phyloP scores from a whole-genome alignment of 2,329 filamentous ascomycete genomes.

The Pyrenochaeta sp. region DNA sequence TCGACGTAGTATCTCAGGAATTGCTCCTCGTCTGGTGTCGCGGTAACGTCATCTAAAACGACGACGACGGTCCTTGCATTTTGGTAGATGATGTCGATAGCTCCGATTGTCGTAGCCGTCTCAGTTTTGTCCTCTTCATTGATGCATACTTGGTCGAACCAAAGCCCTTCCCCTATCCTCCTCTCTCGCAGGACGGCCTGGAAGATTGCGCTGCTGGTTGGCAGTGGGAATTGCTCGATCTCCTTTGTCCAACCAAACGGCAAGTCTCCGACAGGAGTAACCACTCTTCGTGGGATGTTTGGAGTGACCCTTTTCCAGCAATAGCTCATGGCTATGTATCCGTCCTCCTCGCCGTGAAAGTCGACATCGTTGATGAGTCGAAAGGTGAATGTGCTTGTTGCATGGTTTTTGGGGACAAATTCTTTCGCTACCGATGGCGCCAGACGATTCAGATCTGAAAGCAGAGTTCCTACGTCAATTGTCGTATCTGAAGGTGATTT shows the following conservation, averaged over 20 bases:
- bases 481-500: constrained; percentile 7
- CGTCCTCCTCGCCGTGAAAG: constrained; percentile 41
- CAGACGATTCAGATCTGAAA: constrained; percentile 35
- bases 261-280: constrained; percentile 36
- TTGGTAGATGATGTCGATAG: constrained; percentile 54
- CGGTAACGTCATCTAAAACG: constrained; percentile 53
- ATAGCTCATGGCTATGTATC: constrained; percentile 56
- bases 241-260: constrained; percentile 47
- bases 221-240: constrained; percentile 50
- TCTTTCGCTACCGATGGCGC: constrained; percentile 42
- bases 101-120: constrained; percentile 50
- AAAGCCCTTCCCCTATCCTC: constrained; percentile 50
- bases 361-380: constrained; percentile 50
- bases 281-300: constrained; percentile 33
- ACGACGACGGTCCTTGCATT: constrained; percentile 53
- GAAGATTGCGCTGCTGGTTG: constrained; percentile 50
- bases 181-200: constrained; percentile 53
- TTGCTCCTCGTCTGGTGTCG: constrained; percentile 44
- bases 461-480: constrained; percentile 32
- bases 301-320: constrained; percentile 46
- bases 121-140: constrained; percentile 52
- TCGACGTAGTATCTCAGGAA: constrained; percentile 51
- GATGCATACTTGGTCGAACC: constrained; percentile 58
- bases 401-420: constrained; percentile 35
- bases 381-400: constrained; percentile 39